Evolutionary conservation across 371 early-diverging fungal species (phyloP).

Genomic region (Coemansia sp.): DNA sequence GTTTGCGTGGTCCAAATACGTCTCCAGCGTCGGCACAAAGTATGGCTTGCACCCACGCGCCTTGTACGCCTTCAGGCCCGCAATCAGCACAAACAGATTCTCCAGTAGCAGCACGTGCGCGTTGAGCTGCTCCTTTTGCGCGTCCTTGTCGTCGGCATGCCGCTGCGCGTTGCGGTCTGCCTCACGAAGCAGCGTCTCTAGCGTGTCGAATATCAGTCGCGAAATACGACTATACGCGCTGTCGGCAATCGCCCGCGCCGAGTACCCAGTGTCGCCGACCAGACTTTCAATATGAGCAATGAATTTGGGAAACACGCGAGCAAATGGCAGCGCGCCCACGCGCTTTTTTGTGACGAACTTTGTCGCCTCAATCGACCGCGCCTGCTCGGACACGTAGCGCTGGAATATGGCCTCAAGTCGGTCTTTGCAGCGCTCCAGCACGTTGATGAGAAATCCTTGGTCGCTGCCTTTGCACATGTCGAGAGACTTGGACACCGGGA

Average conservation of each 20-base stretch:
- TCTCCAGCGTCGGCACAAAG: constrained; percentile 67
- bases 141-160: constrained; percentile 57
- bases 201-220: constrained; percentile 81
- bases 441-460: constrained; percentile 63
- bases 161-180: constrained; percentile 56
- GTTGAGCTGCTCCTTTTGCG: constrained; percentile 90
- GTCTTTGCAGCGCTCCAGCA: constrained; percentile 66
- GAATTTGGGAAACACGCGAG: constrained; percentile 85
- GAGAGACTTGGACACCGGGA: constrained; percentile 69
- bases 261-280: constrained; percentile 56
- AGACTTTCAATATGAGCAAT: constrained; percentile 68
- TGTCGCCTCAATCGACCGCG: constrained; percentile 87
- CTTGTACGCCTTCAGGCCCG: constrained; percentile 24
- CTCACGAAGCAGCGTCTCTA: constrained; percentile 82
- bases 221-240: constrained; percentile 81
- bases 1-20: constrained; percentile 83
- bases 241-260: constrained; percentile 72
- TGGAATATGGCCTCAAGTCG: constrained; percentile 72
- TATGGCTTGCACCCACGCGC: constrained; percentile 59
- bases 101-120: constrained; percentile 82
- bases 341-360: constrained; percentile 86
- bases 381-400: constrained; percentile 83
- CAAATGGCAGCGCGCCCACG: constrained; percentile 81
- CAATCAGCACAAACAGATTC: constrained; percentile 49
- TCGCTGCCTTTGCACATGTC: constrained; percentile 63